phyloP scores from a whole-genome alignment of 805 yeast genomes.

The Kodamaea leandrae region DNA sequence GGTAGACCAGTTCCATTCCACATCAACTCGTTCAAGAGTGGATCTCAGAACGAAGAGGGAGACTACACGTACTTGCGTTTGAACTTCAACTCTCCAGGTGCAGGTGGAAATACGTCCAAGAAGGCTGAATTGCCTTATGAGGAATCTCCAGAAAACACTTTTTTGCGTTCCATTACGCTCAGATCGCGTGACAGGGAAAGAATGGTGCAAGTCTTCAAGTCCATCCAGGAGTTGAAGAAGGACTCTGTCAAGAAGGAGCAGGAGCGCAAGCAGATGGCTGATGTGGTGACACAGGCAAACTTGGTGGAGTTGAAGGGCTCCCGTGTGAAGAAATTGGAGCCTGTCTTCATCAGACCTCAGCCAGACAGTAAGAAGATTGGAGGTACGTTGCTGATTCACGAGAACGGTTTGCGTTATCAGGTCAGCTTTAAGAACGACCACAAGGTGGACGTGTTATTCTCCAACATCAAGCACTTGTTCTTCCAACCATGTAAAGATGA shows the following conservation, averaged over 20 bases:
- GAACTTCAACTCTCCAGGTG: slow-evolving; percentile 92
- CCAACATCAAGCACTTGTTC: slow-evolving; percentile 88
- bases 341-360: slow-evolving; percentile 88
- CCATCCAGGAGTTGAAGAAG: slow-evolving; percentile 88
- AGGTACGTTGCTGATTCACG: slow-evolving; percentile 87
- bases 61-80: slow-evolving; percentile 87
- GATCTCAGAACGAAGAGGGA: slow-evolving; percentile 94
- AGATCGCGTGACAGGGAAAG: slow-evolving; percentile 89
- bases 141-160: slow-evolving; percentile 80
- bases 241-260: slow-evolving; percentile 87
- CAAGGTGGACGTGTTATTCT: slow-evolving; percentile 80
- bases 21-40: slow-evolving; percentile 89
- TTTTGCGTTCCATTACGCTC: slow-evolving; percentile 80
- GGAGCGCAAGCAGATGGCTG: slow-evolving; percentile 88
- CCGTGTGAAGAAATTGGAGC: slow-evolving; percentile 82
- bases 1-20: slow-evolving; percentile 99
- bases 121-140: slow-evolving; percentile 88
- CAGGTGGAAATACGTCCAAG: slow-evolving; percentile 64
- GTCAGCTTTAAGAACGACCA: slow-evolving; percentile 83
- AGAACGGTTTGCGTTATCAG: slow-evolving; percentile 93
- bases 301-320: slow-evolving; percentile 78
- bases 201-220: slow-evolving; percentile 84
- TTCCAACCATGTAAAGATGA: slow-evolving; percentile 97
- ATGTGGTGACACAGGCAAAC: slow-evolving; percentile 89
- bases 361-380: slow-evolving; percentile 97